Evolutionary conservation across 2,329 filamentous ascomycete species (phyloP).

Genomic region (Fusarium albosuccineum): DNA sequence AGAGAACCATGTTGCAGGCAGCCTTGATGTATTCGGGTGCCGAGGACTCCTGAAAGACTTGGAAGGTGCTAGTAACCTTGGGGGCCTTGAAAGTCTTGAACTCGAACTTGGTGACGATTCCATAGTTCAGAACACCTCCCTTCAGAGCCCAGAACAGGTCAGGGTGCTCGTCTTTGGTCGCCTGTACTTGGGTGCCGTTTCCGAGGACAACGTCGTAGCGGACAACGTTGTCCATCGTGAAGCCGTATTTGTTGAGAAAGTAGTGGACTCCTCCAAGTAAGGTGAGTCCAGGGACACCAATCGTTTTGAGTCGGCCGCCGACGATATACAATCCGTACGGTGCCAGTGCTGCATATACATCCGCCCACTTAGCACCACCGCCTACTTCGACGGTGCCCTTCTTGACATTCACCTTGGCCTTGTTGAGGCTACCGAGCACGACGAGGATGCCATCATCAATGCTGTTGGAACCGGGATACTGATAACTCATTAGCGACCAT

Average conservation of each 20-base stretch:
- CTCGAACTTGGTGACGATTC: slow-evolving; percentile 51
- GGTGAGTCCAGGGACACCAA: slow-evolving; percentile 48
- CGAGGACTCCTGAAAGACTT: slow-evolving; percentile 46
- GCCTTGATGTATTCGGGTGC: slow-evolving; percentile 47
- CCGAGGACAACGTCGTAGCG: slow-evolving; percentile 59
- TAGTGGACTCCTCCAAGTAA: slow-evolving; percentile 48
- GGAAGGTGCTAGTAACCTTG: slow-evolving; percentile 50
- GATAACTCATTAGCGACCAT: background rate
- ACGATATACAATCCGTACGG: slow-evolving; percentile 41
- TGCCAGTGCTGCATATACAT: slow-evolving; percentile 44
- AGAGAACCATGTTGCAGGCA: slow-evolving; percentile 40
- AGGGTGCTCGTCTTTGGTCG: slow-evolving; percentile 50
- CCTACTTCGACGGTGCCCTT: slow-evolving; percentile 25
- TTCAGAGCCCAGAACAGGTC: slow-evolving; percentile 53
- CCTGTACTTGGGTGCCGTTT: slow-evolving; percentile 55
- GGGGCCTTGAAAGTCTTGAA: slow-evolving; percentile 43
- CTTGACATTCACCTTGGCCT: slow-evolving; percentile 9
- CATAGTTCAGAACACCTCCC: slow-evolving; percentile 53
- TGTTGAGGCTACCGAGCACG: slow-evolving; percentile 8
- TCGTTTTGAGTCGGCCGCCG: slow-evolving; percentile 47
- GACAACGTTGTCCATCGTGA: slow-evolving; percentile 43
- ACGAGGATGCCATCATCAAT: slow-evolving; percentile 30
- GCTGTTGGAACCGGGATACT: slow-evolving; percentile 27
- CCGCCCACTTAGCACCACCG: slow-evolving; percentile 38
- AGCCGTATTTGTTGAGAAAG: slow-evolving; percentile 46